Evolutionary conservation across 1,284 basidiomycete species (phyloP), one percentile per base, ranked within the genome.

Genomic region (Cutaneotrichosporon cutaneum): DNA sequence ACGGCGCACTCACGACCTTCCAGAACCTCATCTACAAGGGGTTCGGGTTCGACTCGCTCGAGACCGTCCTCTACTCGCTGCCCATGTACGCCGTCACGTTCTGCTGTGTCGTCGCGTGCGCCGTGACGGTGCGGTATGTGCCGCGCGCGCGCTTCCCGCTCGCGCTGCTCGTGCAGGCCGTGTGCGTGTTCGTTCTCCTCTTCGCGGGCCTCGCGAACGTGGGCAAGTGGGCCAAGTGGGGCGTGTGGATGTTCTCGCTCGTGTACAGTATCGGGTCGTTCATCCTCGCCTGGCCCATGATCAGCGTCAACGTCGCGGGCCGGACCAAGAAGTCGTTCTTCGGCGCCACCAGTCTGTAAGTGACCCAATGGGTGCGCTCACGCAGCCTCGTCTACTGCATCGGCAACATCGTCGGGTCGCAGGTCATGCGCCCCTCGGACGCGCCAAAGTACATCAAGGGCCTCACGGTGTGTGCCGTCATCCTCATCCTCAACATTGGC

Each of bases 381-480:
- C 39, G 6, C 48, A 30, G 26, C 27, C 57, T 70, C 50, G 57
- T 56, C 9, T 72, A 72, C 65, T 72, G 71, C 44, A 50, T 57
- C n/a, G 71, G 71, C 22, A 73, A 68, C 64, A 59, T 68, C 26
- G 35, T 71, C 48, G 71, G 71, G 16, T 60, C 67, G 13, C 69
- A 72, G 47, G 61, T 66, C n/a, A 62, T 72, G 51, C 59, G 59
- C 9, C 53, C 50, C 30, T 35, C 36, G 24, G 68, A 71, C 47
- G 68, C 67, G 16, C 68, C 68, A 2, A 45, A 45, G 22, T 71
- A 67, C 59, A 47, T 47, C 60, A 47, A 45, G 21, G 62, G 61
- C 33, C 55, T 65, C 16, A 67, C 62, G 35, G 65, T 59, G 18
- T 64, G 64, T 54, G 70, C 68, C 13, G 58, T 64, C 42, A 39